phyloP scores from a whole-genome alignment of 257 asterid species.

The Parsonsia alboflavescens region DNA sequence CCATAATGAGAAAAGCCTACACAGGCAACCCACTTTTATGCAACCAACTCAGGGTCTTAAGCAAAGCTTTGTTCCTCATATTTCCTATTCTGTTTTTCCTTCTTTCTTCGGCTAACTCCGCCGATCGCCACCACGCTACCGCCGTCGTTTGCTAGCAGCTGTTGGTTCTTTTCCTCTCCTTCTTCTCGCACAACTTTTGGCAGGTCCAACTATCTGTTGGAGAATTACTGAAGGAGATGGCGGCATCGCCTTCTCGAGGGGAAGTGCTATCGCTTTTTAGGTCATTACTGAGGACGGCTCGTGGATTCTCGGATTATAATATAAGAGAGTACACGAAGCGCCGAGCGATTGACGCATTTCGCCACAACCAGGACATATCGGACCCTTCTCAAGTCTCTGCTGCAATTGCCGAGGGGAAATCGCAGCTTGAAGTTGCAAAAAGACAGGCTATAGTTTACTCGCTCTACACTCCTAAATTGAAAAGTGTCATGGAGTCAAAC shows the following conservation, averaged over 20 bases:
- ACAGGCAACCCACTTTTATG: background rate
- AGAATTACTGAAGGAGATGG: constrained; percentile 8
- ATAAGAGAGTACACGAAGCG: constrained; percentile 80
- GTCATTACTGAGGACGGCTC: constrained; percentile 70
- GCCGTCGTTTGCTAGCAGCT: background rate
- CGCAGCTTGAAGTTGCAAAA: constrained; percentile 75
- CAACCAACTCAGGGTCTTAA: background rate
- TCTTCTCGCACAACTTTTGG: background rate
- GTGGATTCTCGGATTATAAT: constrained; percentile 75
- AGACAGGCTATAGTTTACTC: constrained; percentile 79
- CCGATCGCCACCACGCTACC: background rate
- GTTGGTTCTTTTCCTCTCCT: background rate
- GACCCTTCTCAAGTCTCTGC: constrained; percentile 46
- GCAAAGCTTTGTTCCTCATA: background rate
- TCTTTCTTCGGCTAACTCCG: background rate
- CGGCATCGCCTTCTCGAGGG: constrained; percentile 58
- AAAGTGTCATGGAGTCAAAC: constrained; percentile 74
- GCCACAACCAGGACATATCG: constrained; percentile 48
- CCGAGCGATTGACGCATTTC: constrained; percentile 75
- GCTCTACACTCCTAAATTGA: constrained; percentile 60
- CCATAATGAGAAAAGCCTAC: background rate
- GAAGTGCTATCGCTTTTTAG: constrained; percentile 73
- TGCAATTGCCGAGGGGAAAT: constrained; percentile 71
- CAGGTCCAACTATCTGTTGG: background rate
- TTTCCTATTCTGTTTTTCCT: background rate